Conservation (phyloP, 148 eudicot species). For the Diospyros kaki region DNA sequence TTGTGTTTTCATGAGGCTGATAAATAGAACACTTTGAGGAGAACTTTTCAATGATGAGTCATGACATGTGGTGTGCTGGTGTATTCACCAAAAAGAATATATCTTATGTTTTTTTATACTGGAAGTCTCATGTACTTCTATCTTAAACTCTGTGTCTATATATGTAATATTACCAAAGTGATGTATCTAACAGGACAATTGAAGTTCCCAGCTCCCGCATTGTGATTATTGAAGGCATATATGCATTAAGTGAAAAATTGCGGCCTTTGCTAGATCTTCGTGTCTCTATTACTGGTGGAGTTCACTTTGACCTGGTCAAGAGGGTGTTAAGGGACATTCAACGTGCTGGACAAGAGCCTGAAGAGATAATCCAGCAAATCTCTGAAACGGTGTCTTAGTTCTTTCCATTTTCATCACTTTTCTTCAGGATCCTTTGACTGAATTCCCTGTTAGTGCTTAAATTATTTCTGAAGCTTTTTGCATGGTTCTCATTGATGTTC, state of each 20-base stretch:
- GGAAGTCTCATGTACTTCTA: background rate
- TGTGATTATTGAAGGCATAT: constrained; percentile 91
- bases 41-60: no score
- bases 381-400: constrained; percentile 70
- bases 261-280: constrained; percentile 92
- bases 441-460: constrained; percentile 1
- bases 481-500: constrained; percentile 16
- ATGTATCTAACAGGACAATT: constrained; percentile 54
- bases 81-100: background rate
- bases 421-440: background rate
- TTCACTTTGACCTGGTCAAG: constrained; percentile 95
- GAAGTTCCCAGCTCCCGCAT: constrained; percentile 85
- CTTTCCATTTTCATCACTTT: background rate
- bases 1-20: no score
- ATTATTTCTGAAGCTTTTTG: background rate
- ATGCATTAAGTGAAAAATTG: constrained; percentile 87
- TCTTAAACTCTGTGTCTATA: background rate
- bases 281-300: constrained; percentile 96
- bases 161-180: constrained; percentile 4
- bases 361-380: constrained; percentile 96
- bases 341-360: constrained; percentile 98
- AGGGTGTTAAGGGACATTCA: constrained; percentile 94
- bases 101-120: background rate
- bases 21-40: no score
- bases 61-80: no score